These are phyloP conservation scores for Coffea humblotiana DNA, from an alignment of 305 asterid genomes.

Conservation along the genomic window DNA sequence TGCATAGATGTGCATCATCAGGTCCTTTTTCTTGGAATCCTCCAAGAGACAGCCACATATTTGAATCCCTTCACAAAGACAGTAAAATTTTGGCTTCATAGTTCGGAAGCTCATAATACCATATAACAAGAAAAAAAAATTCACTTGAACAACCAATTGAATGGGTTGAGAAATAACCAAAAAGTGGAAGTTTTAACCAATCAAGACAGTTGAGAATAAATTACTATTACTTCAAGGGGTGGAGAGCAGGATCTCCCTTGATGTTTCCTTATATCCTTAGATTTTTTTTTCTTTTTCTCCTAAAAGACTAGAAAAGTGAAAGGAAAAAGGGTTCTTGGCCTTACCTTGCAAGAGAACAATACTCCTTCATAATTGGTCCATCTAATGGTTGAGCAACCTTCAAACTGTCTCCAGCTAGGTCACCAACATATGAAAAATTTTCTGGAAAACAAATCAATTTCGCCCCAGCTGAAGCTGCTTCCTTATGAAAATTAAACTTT, in stretches of 20 bases:
- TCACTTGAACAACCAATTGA: slow-evolving; percentile 6
- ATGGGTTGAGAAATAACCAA: neutral
- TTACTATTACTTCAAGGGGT: neutral
- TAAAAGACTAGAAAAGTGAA: neutral
- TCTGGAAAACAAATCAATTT: slow-evolving; percentile 88
- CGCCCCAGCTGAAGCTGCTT: slow-evolving; percentile 86
- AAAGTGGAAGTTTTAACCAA: neutral
- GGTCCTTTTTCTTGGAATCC: slow-evolving; percentile 88
- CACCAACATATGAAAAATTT: slow-evolving; percentile 83
- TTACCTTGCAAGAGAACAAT: slow-evolving; percentile 77
- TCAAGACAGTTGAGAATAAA: too few relatives aligned
- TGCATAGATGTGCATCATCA: slow-evolving; percentile 68
- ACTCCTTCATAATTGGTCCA: slow-evolving; percentile 74
- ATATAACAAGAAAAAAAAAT: neutral
- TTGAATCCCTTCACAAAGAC: slow-evolving; percentile 57
- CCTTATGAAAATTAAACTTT: slow-evolving; percentile 37
- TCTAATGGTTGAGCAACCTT: slow-evolving; percentile 72
- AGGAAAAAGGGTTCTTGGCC: slow-evolving; percentile 10
- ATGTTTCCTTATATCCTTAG: neutral
- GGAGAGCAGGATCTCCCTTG: neutral
- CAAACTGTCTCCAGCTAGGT: slow-evolving; percentile 73
- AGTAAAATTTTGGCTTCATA: slow-evolving; percentile 12
- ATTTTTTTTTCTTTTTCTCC: too few relatives aligned
- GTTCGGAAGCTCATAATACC: neutral
- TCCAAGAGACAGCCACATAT: slow-evolving; percentile 88